These are phyloP conservation scores for Cladosporium halotolerans DNA, from an alignment of 2,329 filamentous ascomycete genomes.

Conservation along the genomic window DNA sequence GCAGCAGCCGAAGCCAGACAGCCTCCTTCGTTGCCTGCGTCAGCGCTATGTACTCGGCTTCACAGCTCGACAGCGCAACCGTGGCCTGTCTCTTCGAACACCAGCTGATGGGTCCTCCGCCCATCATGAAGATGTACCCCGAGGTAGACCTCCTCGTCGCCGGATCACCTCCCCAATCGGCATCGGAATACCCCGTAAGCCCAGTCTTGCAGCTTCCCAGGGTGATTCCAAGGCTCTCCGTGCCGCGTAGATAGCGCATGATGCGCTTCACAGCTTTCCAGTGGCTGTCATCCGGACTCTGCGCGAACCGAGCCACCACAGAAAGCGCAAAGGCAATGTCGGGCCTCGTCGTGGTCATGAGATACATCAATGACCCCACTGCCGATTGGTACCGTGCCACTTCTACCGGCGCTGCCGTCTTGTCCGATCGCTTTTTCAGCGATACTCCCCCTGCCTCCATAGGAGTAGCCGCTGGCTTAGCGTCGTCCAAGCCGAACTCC, in stretches of 20 bases:
- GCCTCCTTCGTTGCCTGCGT: constrained; percentile 20
- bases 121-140: constrained; percentile 21
- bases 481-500: constrained; percentile 11
- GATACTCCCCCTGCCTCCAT: constrained; percentile 12
- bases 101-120: constrained; percentile 18
- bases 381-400: constrained; percentile 7
- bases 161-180: constrained; percentile 16
- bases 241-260: constrained; percentile 11
- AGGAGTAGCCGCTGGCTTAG: constrained; percentile 9
- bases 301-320: constrained; percentile 11
- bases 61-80: constrained; percentile 18
- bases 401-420: background rate
- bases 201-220: constrained; percentile 7
- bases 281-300: constrained; percentile 14
- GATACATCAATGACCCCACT: constrained; percentile 20
- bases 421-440: background rate
- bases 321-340: constrained; percentile 8
- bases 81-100: constrained; percentile 17
- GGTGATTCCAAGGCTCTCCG: constrained; percentile 8
- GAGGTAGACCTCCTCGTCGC: constrained; percentile 18
- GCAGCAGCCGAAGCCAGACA: constrained; percentile 17
- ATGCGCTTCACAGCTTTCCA: constrained; percentile 12
- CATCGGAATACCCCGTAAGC: constrained; percentile 19
- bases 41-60: constrained; percentile 21
- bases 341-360: background rate